Conservation (phyloP, 116 monocot species). For the Posidonia oceanica region DNA sequence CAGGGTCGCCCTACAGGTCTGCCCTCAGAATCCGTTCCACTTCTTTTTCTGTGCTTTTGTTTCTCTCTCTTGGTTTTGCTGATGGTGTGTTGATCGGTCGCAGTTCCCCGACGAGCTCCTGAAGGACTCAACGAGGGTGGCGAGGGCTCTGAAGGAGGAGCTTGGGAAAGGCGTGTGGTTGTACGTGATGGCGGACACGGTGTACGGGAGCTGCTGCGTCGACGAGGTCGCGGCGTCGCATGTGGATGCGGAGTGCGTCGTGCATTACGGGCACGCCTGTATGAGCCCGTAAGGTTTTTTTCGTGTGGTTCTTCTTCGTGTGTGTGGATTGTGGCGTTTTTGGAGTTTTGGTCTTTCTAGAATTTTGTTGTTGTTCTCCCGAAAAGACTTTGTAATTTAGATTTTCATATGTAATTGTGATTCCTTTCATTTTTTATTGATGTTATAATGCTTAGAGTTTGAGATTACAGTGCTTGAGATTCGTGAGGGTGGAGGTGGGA, state of each 20-base stretch:
- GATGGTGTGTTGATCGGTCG: not conserved
- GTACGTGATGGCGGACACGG: slow-evolving; percentile 91
- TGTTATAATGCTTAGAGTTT: too few species aligned
- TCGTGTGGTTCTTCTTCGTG: not conserved
- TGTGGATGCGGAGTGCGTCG: slow-evolving; percentile 73
- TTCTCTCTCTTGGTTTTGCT: not conserved
- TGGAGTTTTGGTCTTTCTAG: not conserved
- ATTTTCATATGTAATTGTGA: too few species aligned
- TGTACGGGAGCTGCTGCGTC: slow-evolving; percentile 89
- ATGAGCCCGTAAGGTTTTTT: slow-evolving; percentile 70
- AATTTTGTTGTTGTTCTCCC: not conserved
- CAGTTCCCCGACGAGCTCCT: slow-evolving; percentile 90
- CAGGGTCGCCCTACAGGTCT: slow-evolving; percentile 71
- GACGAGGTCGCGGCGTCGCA: slow-evolving; percentile 87
- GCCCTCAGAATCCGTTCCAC: too few species aligned
- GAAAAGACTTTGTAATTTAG: too few species aligned
- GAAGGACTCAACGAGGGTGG: slow-evolving; percentile 62
- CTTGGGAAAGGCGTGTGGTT: slow-evolving; percentile 45
- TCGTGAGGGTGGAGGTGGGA: too few species aligned
- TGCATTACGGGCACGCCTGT: slow-evolving; percentile 97
- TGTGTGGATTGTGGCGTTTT: not conserved
- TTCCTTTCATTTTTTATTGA: too few species aligned
- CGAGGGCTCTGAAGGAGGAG: slow-evolving; percentile 44
- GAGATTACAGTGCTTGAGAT: too few species aligned
- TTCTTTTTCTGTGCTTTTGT: not conserved